Base-by-base conservation (phyloP, 2,329 filamentous ascomycete species). In the Pyrenochaeta sp. region DNA sequence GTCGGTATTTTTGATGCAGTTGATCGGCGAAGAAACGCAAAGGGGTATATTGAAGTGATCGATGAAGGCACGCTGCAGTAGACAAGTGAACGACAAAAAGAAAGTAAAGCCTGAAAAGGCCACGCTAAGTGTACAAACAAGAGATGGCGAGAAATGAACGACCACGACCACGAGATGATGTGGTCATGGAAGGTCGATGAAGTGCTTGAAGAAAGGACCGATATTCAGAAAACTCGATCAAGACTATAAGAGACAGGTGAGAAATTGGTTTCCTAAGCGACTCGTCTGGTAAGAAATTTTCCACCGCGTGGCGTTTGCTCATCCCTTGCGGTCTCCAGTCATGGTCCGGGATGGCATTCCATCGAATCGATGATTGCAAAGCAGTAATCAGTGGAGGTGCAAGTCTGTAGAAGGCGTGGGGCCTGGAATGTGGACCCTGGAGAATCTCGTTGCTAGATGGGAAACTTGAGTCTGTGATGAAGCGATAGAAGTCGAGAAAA, bases 291-390 rank as follows among this genome's bases (percentile, higher is more conserved):
- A 60, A 36, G 49, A 49, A 39, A n/a, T n/a, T 54, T 51, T 53
- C 49, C 36, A 40, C 49, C 57, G 48, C 51, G 54, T 61, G 59
- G 59, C 49, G 56, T 39, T 59, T 36, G 36, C 36, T 51, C 58
- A 72, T 69, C 73, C 71, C 71, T 74, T 75, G 64, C 71, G 56
- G 58, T 39, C 35, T 47, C 49, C 45, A 55, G 51, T 67, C 58
- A 68, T 63, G 66, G 45, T 52, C 51, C 52, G 54, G 21, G 60
- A 58, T 62, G 49, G 54, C 64, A 69, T 75, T 74, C 69, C 61
- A 67, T 57, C 49, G 30, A 51, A 37, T 40, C 37, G 40, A 33
- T 18, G n/a, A 37, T 21, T 9, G 27, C 7, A 18, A 36, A 43
- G 37, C 49, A 50, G 49, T 43, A 40, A 58, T 54, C 53, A 37